phyloP scores from a whole-genome alignment of 805 yeast genomes.

The Nakazawaea sp. region DNA sequence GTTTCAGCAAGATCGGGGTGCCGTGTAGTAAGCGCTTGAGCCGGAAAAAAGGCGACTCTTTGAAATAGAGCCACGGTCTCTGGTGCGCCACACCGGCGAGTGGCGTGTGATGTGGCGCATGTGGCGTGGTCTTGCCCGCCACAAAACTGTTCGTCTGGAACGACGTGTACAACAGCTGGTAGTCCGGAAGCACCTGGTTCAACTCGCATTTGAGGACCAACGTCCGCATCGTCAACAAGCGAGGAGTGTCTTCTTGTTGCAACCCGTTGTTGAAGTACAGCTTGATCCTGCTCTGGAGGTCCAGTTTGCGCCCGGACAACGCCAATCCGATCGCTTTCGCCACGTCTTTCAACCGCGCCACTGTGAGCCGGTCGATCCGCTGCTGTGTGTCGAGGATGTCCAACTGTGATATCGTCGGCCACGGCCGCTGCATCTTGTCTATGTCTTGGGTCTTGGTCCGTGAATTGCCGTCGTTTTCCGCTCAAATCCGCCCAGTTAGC shows the following conservation, averaged over 20 bases:
- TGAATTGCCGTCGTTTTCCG: too few species aligned
- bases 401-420: conserved; percentile 13
- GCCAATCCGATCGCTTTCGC: conserved; percentile 44
- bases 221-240: conserved; percentile 37
- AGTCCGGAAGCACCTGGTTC: conserved; percentile 32
- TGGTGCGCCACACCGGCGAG: conserved; percentile 17
- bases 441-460: too few species aligned
- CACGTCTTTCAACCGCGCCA: conserved; percentile 45
- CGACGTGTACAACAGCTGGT: conserved; percentile 20
- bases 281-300: conserved; percentile 46
- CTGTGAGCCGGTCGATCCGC: conserved; percentile 32
- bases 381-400: conserved; percentile 21
- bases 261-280: conserved; percentile 36
- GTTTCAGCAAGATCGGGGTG: conserved; percentile 36
- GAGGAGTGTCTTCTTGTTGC: conserved; percentile 30
- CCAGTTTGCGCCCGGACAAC: conserved; percentile 53
- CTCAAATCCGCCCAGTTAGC: too few species aligned
- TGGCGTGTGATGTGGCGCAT: conserved; percentile 7
- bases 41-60: conserved; percentile 49
- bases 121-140: conserved; percentile 19
- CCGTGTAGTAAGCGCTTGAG: conserved; percentile 39
- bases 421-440: conserved; percentile 12
- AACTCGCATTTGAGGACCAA: conserved; percentile 31
- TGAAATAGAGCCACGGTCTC: conserved; percentile 39
- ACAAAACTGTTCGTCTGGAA: conserved; percentile 15